phyloP scores from a whole-genome alignment of 2,329 filamentous ascomycete genomes.

The Chaetomiaceae sp. region DNA sequence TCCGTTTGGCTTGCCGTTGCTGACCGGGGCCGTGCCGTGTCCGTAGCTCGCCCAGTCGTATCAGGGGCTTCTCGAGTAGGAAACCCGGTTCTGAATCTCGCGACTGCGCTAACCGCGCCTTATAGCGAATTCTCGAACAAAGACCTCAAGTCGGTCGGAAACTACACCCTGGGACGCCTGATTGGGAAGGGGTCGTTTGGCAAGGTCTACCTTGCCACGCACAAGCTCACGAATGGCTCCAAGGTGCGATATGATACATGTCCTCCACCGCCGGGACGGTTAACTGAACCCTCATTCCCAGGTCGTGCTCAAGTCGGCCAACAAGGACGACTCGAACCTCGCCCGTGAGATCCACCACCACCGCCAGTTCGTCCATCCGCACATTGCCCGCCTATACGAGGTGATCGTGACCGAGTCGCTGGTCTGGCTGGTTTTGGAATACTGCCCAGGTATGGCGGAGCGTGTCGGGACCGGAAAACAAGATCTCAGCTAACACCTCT shows the following conservation, averaged over 20 bases:
- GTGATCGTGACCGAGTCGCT: constrained; percentile 93
- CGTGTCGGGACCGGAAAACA: too few relatives aligned
- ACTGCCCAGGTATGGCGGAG: constrained; percentile 68
- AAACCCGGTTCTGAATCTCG: constrained; percentile 2
- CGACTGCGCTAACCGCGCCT: constrained; percentile 13
- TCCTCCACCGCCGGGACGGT: background rate
- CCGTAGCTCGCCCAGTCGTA: constrained; percentile 89
- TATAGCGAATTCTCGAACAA: constrained; percentile 85
- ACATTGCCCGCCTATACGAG: constrained; percentile 95
- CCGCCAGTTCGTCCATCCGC: constrained; percentile 93
- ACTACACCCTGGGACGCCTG: constrained; percentile 84
- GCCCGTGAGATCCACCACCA: constrained; percentile 98
- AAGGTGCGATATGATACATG: constrained; percentile 63
- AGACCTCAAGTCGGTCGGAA: constrained; percentile 88
- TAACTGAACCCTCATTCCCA: constrained; percentile 33
- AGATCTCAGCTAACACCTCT: background rate
- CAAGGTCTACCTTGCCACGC: constrained; percentile 92
- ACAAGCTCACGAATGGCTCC: constrained; percentile 97
- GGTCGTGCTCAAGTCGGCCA: constrained; percentile 97
- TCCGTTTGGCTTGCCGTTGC: background rate
- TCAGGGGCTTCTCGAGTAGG: constrained; percentile 90
- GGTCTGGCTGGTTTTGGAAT: constrained; percentile 96
- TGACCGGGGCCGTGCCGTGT: background rate
- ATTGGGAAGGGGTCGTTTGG: constrained; percentile 98
- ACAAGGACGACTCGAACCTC: constrained; percentile 91